Percentiles rank a stretch among this genome's conserved stretches.
Conservation (phyloP, 495 filamentous ascomycete species). For the Oidiodendron maius region DNA sequence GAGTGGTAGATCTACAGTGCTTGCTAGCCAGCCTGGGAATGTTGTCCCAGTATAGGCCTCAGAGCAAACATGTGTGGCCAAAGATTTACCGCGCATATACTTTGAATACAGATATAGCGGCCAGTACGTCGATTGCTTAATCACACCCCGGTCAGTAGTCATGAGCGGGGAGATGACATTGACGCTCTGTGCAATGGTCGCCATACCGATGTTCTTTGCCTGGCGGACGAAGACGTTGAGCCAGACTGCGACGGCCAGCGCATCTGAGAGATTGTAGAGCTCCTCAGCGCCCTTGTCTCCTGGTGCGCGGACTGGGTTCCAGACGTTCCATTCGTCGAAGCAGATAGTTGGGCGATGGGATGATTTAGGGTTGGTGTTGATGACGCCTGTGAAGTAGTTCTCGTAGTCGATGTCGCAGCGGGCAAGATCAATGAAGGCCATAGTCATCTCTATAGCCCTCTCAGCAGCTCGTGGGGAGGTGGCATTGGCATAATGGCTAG, state of each 20-base stretch:
- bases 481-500: constrained; percentile 46
- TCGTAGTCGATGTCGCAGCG: constrained; percentile 61
- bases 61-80: constrained; percentile 54
- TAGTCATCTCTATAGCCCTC: constrained; percentile 65
- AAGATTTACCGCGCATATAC: constrained; percentile 67
- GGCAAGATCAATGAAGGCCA: constrained; percentile 64
- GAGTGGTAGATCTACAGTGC: constrained; percentile 50
- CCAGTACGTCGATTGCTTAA: constrained; percentile 76
- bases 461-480: constrained; percentile 66
- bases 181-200: constrained; percentile 73
- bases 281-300: constrained; percentile 65
- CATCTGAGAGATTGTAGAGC: constrained; percentile 69
- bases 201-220: constrained; percentile 68
- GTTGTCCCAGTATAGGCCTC: constrained; percentile 58
- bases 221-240: constrained; percentile 81
- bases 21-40: constrained; percentile 56
- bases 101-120: constrained; percentile 63
- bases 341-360: constrained; percentile 54
- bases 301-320: constrained; percentile 66
- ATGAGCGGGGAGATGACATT: constrained; percentile 76
- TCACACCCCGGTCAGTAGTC: constrained; percentile 55
- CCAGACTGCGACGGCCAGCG: constrained; percentile 66
- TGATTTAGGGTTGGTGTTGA: constrained; percentile 39
- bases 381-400: constrained; percentile 29
- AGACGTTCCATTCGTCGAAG: constrained; percentile 69